Conservation (phyloP, 345 rosid species). For the Physaria fendleri region DNA sequence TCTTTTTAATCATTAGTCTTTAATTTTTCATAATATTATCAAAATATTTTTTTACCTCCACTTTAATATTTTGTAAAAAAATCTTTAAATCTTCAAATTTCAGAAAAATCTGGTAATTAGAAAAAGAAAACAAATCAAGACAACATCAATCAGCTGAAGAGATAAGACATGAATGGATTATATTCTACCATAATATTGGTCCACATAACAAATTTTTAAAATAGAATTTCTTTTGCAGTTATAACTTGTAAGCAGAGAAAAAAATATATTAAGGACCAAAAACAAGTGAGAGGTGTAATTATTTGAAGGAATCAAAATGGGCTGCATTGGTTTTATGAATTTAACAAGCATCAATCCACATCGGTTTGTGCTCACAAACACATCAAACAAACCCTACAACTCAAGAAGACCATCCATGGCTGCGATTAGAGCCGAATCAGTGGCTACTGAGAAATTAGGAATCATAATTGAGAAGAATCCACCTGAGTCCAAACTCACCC, state of each 20-base stretch:
- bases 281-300: background rate
- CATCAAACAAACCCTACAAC: slow-evolving; percentile 1
- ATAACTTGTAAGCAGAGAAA: background rate
- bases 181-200: background rate
- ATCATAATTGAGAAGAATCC: slow-evolving; percentile 60
- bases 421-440: slow-evolving; percentile 44
- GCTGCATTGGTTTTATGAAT: slow-evolving; percentile 13
- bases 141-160: no score
- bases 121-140: no score
- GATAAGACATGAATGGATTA: slow-evolving; percentile 33
- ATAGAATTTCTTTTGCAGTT: background rate
- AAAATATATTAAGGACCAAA: background rate
- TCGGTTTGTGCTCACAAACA: background rate
- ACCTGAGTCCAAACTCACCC: slow-evolving; percentile 64
- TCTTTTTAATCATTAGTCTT: no score
- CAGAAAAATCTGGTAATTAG: no score
- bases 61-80: no score
- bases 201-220: background rate
- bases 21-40: no score
- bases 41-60: no score
- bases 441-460: slow-evolving; percentile 62
- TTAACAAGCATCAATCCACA: background rate
- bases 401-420: slow-evolving; percentile 11
- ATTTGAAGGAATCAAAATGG: slow-evolving; percentile 1
- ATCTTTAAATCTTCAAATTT: no score